Base-by-base conservation (phyloP, 108 stramenopile genomes). In the Skeletonema potamos region DNA sequence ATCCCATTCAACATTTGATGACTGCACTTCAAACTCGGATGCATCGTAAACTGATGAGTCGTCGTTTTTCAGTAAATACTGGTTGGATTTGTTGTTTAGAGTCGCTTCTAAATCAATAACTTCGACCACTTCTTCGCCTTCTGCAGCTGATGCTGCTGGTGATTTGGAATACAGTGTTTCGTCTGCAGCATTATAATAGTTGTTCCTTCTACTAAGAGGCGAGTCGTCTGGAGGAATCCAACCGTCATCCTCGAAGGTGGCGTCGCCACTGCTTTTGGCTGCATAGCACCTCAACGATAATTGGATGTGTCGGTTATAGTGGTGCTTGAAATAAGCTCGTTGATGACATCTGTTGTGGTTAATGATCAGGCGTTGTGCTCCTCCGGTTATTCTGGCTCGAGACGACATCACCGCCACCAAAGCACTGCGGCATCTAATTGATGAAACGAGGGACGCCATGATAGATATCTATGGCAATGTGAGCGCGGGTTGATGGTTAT, bases 141-240 rank as follows among this genome's bases (percentile, higher is more conserved):
- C 48, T 51, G 39, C 10, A 10, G 10, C 13, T 41, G 39, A 10
- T 32, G 39, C 3, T n/a, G 39, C 0, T 41, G 39, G 15, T 41
- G 39, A 41, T 41, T 3, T 41, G 3, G 15, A 41, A 15, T 39
- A 15, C 3, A 13, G 0, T 39, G 37, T 15, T 1, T 41, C 37
- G 3, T 41, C 39, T 10, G 33, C 22, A 22, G 11, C 8, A 7
- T 33, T 36, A 1, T 43, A 46, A 43, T 6, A 2, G 13, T 46
- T 43, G 33, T 44, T 37, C 27, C 8, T 63, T 13, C 18, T 30
- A 0, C 54, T 55, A 17, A 66, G 58, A 24, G 75, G 76, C n/a
- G 76, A 79, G 26, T 79, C 65, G 8, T 72, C 78, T 13, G 78
- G 72, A 12, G 78, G 78, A 30, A 79, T 68, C 78, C 78, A 79